phyloP scores from a whole-genome alignment of 2,329 filamentous ascomycete species.

The Stemphylium beticola region DNA sequence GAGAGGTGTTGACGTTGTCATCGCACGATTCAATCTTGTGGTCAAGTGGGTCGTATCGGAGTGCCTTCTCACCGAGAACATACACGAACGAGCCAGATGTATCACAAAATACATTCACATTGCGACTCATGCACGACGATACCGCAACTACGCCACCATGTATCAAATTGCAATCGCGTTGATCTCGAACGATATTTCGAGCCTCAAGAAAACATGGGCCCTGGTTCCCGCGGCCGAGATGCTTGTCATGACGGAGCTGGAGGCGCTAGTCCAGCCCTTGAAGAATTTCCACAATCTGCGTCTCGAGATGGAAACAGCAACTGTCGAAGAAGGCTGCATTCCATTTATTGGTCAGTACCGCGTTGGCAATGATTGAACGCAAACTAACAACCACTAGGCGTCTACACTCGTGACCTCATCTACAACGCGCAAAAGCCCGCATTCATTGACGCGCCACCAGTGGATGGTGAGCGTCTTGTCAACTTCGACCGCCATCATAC shows the following conservation, averaged over 20 bases:
- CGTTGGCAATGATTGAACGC: not conserved
- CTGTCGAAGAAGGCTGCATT: slow-evolving; percentile 74
- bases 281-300: slow-evolving; percentile 79
- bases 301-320: slow-evolving; percentile 76
- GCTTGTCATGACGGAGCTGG: slow-evolving; percentile 70
- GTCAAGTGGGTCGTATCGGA: slow-evolving; percentile 87
- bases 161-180: slow-evolving; percentile 80
- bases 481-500: slow-evolving; percentile 85
- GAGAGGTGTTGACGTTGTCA: slow-evolving; percentile 79
- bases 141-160: slow-evolving; percentile 84
- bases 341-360: slow-evolving; percentile 74
- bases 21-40: slow-evolving; percentile 86
- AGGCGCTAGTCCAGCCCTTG: slow-evolving; percentile 75
- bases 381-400: slow-evolving; percentile 48
- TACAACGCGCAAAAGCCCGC: slow-evolving; percentile 81
- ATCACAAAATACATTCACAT: slow-evolving; percentile 85
- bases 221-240: slow-evolving; percentile 70
- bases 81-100: slow-evolving; percentile 75
- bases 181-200: slow-evolving; percentile 73
- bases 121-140: slow-evolving; percentile 73
- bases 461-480: slow-evolving; percentile 67
- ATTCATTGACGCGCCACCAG: slow-evolving; percentile 71
- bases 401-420: slow-evolving; percentile 82
- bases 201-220: slow-evolving; percentile 73
- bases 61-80: slow-evolving; percentile 73